These are phyloP conservation scores for Pilobolus umbonatus DNA, from an alignment of 192 early-diverging fungal genomes.

Conservation along the genomic window DNA sequence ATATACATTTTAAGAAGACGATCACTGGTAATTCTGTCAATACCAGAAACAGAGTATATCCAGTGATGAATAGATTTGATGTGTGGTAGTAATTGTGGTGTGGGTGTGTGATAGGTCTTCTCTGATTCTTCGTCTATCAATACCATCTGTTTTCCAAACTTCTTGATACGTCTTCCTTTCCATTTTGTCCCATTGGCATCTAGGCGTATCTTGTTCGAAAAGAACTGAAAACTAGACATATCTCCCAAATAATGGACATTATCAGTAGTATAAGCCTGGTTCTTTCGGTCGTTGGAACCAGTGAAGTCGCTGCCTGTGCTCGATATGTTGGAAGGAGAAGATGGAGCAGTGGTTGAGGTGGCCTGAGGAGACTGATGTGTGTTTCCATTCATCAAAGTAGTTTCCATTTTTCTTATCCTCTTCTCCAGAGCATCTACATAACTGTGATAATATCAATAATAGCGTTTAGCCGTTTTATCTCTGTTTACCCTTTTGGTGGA, in stretches of 20 bases:
- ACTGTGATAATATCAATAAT: background rate
- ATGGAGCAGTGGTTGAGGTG: background rate
- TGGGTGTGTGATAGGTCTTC: background rate
- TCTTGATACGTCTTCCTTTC: slow-evolving; percentile 11
- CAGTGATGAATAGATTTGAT: slow-evolving; percentile 21
- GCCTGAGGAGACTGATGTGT: background rate
- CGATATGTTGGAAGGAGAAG: background rate
- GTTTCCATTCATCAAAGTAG: background rate
- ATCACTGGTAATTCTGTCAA: slow-evolving; percentile 28
- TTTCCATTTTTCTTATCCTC: slow-evolving; percentile 15
- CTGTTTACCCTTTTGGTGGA: slow-evolving; percentile 20
- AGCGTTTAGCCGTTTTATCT: background rate
- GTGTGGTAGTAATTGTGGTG: slow-evolving; percentile 4
- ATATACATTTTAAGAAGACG: slow-evolving; percentile 29
- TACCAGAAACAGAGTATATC: slow-evolving; percentile 30
- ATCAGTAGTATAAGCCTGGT: slow-evolving; percentile 3
- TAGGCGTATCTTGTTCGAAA: slow-evolving; percentile 29
- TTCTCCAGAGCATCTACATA: slow-evolving; percentile 21
- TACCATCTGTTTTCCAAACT: slow-evolving; percentile 32
- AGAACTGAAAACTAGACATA: slow-evolving; percentile 30
- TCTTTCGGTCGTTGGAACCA: background rate
- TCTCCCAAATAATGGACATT: slow-evolving; percentile 32
- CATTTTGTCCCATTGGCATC: slow-evolving; percentile 12
- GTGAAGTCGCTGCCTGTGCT: background rate
- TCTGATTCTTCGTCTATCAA: slow-evolving; percentile 11